Conservation (phyloP, 306 rosid genomes). For the Aeschynomene evenia region DNA sequence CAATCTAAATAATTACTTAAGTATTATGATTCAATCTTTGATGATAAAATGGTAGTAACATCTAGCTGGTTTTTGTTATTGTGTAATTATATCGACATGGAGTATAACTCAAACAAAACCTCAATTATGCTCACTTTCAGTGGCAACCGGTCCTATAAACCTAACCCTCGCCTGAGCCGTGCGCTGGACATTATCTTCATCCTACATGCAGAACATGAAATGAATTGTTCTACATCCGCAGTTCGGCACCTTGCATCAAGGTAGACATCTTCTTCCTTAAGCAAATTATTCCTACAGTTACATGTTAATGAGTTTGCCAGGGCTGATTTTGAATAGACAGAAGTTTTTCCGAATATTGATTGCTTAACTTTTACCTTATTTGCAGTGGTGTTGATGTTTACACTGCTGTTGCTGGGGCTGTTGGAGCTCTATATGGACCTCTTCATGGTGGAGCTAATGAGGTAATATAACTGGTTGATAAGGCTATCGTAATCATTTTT, state of each 20-base stretch:
- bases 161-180: conserved; percentile 79
- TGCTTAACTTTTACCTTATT: conserved; percentile 20
- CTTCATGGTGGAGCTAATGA: conserved; percentile 95
- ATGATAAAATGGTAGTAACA: background rate
- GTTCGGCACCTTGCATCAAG: conserved; percentile 92
- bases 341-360: background rate
- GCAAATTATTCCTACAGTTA: background rate
- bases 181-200: conserved; percentile 81
- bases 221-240: conserved; percentile 92
- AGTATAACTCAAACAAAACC: background rate
- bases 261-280: conserved; percentile 35
- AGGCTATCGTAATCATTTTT: background rate
- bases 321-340: background rate
- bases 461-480: conserved; percentile 40
- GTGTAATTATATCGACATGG: background rate
- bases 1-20: background rate
- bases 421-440: conserved; percentile 90
- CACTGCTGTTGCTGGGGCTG: conserved; percentile 86
- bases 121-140: conserved; percentile 42
- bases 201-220: conserved; percentile 92
- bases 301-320: background rate
- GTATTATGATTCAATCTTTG: background rate
- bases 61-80: conserved; percentile 4
- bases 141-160: conserved; percentile 76
- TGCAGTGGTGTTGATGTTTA: conserved; percentile 87